Evolutionary conservation across 2,329 filamentous ascomycete species (phyloP).

Genomic region (Rhexocercosporidium sp.): DNA sequence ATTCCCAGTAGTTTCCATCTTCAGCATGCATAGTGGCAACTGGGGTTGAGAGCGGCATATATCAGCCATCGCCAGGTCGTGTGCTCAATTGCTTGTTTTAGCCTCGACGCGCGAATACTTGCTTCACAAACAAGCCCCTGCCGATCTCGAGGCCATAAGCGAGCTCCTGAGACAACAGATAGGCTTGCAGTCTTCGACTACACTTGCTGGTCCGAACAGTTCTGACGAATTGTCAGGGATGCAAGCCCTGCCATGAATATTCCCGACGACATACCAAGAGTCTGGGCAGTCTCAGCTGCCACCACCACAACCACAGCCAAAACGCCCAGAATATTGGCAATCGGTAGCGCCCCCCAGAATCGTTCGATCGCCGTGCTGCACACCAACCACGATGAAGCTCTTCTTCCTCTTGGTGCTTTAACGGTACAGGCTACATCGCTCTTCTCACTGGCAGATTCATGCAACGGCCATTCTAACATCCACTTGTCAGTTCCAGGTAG

Average conservation of each 20-base stretch:
- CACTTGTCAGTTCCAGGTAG: slow-evolving; percentile 1
- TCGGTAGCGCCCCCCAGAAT: background rate
- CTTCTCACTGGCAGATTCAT: background rate
- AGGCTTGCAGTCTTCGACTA: background rate
- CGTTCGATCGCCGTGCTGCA: background rate
- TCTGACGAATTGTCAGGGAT: slow-evolving; percentile 2
- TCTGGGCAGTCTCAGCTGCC: slow-evolving; percentile 8
- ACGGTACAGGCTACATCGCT: background rate
- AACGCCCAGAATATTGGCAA: slow-evolving; percentile 16
- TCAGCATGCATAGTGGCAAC: background rate
- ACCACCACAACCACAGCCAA: slow-evolving; percentile 1
- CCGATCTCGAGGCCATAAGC: background rate
- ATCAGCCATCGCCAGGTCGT: background rate
- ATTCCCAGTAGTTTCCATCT: background rate
- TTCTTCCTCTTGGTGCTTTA: background rate
- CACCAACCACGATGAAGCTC: background rate
- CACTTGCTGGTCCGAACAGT: background rate
- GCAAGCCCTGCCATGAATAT: background rate
- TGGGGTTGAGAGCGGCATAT: background rate
- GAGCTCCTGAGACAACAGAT: background rate
- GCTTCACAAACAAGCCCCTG: slow-evolving; percentile 3
- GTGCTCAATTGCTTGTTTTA: slow-evolving; percentile 12
- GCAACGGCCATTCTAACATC: background rate
- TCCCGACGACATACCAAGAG: background rate
- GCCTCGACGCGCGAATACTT: slow-evolving; percentile 3